Evolutionary conservation across 1,139 yeast species (phyloP).

Genomic region (Diutina neorugosa): DNA sequence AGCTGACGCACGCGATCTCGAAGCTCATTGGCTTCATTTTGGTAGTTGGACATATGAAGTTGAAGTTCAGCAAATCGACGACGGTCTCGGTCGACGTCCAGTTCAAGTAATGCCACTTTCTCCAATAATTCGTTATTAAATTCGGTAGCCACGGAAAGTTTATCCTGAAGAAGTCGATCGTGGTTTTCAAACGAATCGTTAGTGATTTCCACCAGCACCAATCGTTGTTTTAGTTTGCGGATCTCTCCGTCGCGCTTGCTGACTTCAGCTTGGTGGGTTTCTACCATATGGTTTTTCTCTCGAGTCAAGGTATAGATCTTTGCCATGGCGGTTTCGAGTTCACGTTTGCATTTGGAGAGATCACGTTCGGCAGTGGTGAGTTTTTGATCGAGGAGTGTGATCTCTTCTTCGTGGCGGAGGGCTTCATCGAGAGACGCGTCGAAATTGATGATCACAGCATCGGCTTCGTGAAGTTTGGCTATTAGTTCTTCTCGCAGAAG

Average conservation of each 20-base stretch:
- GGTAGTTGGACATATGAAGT: background rate
- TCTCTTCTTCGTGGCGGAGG: conserved; percentile 24
- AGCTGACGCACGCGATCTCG: background rate
- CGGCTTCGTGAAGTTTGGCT: conserved; percentile 18
- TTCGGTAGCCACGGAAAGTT: conserved; percentile 22
- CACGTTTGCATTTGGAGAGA: conserved; percentile 9
- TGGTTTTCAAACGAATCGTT: conserved; percentile 31
- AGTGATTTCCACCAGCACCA: conserved; percentile 28
- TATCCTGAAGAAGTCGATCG: conserved; percentile 22
- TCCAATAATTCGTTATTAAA: conserved; percentile 31
- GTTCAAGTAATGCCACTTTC: conserved; percentile 28
- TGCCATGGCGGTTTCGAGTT: conserved; percentile 8
- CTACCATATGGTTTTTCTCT: conserved; percentile 9
- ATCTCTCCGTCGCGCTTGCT: conserved; percentile 7
- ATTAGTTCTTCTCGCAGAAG: conserved; percentile 1
- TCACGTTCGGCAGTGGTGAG: conserved; percentile 10
- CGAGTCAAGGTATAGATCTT: conserved; percentile 10
- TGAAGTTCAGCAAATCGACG: conserved; percentile 5
- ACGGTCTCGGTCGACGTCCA: conserved; percentile 26
- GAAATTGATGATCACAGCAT: conserved; percentile 25
- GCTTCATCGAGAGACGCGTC: conserved; percentile 34
- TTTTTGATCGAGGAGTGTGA: conserved; percentile 20
- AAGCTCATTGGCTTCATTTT: background rate
- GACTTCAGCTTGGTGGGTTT: conserved; percentile 14
- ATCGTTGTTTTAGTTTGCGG: conserved; percentile 16